Evolutionary conservation across 2,329 filamentous ascomycete genomes (phyloP).

Genomic region (Cercospora zeae-maydis): DNA sequence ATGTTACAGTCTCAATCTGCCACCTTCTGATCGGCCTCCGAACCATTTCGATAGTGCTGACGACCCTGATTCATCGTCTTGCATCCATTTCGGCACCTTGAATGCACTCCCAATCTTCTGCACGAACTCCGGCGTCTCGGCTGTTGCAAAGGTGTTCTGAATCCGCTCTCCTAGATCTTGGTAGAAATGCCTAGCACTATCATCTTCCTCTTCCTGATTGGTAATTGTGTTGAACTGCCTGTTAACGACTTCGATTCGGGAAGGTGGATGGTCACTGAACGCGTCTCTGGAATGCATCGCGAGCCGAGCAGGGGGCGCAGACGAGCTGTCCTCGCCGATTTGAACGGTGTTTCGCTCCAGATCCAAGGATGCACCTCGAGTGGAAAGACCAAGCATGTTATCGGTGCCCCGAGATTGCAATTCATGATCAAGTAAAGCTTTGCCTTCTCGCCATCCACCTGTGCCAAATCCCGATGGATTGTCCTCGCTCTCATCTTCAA

Average conservation of each 20-base stretch:
- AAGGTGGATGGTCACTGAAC: conserved; percentile 4
- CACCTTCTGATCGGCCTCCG: conserved; percentile 33
- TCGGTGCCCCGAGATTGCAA: conserved; percentile 41
- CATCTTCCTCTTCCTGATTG: conserved; percentile 57
- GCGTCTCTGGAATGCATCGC: conserved; percentile 1
- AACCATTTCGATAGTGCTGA: conserved; percentile 34
- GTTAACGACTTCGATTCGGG: conserved; percentile 24
- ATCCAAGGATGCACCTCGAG: conserved; percentile 30
- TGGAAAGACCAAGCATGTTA: conserved; percentile 37
- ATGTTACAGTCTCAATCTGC: conserved; percentile 31
- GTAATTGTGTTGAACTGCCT: conserved; percentile 34
- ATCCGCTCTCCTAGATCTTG: conserved; percentile 78
- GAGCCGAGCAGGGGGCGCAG: neutral
- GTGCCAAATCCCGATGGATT: conserved; percentile 65
- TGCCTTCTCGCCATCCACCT: conserved; percentile 86
- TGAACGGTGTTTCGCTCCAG: conserved; percentile 21
- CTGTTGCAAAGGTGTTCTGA: conserved; percentile 84
- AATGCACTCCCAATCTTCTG: conserved; percentile 65
- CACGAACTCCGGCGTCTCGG: conserved; percentile 72
- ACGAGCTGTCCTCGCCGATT: conserved; percentile 4
- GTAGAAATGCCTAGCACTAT: conserved; percentile 64
- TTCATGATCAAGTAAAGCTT: conserved; percentile 85
- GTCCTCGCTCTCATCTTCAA: conserved; percentile 70
- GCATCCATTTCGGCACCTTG: conserved; percentile 78
- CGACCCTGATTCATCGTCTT: conserved; percentile 21